Evolutionary conservation across 2,329 filamentous ascomycete species (phyloP).

Genomic region (Aspergillus thermomutatus): DNA sequence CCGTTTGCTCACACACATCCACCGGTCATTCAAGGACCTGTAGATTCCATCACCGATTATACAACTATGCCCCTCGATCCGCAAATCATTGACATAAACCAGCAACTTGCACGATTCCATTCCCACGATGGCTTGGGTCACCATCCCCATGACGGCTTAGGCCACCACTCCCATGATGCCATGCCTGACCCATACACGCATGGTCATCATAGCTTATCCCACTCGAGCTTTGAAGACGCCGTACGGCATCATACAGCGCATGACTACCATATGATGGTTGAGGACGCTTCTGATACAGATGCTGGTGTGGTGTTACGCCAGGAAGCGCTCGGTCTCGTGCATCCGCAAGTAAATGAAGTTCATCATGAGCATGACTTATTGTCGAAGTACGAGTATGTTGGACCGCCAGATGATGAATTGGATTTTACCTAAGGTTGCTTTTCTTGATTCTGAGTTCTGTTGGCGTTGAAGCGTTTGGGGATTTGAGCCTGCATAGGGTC

Average conservation of each 20-base stretch:
- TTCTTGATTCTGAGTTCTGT: constrained; percentile 2
- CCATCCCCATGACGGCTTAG: not conserved
- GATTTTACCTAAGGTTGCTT: constrained; percentile 15
- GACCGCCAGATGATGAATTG: constrained; percentile 32
- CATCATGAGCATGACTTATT: constrained; percentile 41
- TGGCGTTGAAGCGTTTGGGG: not conserved
- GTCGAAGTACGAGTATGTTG: constrained; percentile 39
- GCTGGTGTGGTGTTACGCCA: constrained; percentile 31
- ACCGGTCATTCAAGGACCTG: constrained; percentile 32
- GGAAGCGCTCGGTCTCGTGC: constrained; percentile 38
- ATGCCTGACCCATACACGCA: constrained; percentile 35
- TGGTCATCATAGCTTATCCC: constrained; percentile 27
- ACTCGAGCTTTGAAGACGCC: constrained; percentile 36
- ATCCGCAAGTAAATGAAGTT: constrained; percentile 36
- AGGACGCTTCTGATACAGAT: constrained; percentile 37
- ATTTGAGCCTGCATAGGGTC: not conserved
- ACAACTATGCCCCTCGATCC: constrained; percentile 58
- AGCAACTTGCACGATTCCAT: constrained; percentile 41
- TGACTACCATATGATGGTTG: constrained; percentile 43
- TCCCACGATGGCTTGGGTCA: constrained; percentile 32
- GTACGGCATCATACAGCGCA: constrained; percentile 37
- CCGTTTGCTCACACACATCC: constrained; percentile 30
- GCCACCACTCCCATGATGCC: constrained; percentile 26
- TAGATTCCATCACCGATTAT: constrained; percentile 41
- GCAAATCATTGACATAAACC: constrained; percentile 55